Evolutionary conservation across 768 basidiomycete species (phyloP).

Genomic region (Saitozyma podzolica): DNA sequence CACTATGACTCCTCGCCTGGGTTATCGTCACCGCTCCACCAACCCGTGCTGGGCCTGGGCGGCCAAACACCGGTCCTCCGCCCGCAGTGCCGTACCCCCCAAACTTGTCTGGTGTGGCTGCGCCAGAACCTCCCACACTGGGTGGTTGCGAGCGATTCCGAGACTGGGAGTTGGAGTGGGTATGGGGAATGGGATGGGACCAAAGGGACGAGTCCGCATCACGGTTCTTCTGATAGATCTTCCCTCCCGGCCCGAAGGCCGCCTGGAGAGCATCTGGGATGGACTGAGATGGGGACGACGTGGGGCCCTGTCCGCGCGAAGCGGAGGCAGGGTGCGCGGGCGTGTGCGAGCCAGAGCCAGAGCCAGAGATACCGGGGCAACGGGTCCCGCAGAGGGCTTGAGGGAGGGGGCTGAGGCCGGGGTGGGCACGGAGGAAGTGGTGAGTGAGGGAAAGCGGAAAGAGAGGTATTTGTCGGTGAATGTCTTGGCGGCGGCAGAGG

Average conservation of each 20-base stretch:
- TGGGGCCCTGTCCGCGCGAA: neutral
- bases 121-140: neutral
- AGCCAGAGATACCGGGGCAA: neutral
- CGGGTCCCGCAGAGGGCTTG: conserved; percentile 10
- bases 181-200: neutral
- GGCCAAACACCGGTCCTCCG: conserved; percentile 16
- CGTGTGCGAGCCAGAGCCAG: conserved; percentile 1
- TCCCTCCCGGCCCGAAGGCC: conserved; percentile 41
- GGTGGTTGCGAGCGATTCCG: neutral
- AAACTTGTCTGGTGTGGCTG: neutral
- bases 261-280: conserved; percentile 26
- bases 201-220: conserved; percentile 19
- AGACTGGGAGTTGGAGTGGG: neutral
- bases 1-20: conserved; percentile 7
- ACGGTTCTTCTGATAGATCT: conserved; percentile 45
- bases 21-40: conserved; percentile 21
- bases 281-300: conserved; percentile 3
- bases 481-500: conserved; percentile 30
- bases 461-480: conserved; percentile 41
- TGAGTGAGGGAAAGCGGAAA: conserved; percentile 34
- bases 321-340: neutral
- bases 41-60: conserved; percentile 4
- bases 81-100: conserved; percentile 4
- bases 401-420: conserved; percentile 10
- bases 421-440: conserved; percentile 5